Base-by-base conservation (phyloP, 768 basidiomycete genomes). In the Boletus barrowsii region DNA sequence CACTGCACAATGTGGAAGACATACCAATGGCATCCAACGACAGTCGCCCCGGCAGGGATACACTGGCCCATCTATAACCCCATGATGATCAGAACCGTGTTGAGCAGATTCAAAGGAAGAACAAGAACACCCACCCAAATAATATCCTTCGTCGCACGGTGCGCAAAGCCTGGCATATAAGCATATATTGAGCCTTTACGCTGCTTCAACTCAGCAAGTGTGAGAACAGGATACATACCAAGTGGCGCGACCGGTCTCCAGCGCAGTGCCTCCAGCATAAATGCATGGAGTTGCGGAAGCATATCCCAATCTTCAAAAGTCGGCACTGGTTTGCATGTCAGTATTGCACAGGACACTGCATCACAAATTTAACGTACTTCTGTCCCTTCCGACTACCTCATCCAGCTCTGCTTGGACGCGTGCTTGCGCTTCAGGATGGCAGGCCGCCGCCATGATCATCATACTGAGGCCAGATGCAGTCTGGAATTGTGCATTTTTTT, bases 101-200 rank as follows among this genome's bases (percentile, higher is more conserved):
- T 14, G 14, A 4, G 8, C 11, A 26, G 22, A 15, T 17, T 22
- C 9, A 26, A 10, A 24, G 13, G 10, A 46, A 10, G 17, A 26
- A 44, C n/a, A 15, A 49, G n/a, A 17, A n/a, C 14, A 5, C 48
- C 10, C 41, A 82, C 82, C 79, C 82, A 86, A 18, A 81, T 63
- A 40, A 88, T 76, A 54, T 87, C 84, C 49, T 77, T 79, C 2
- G 79, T 86, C 0, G 84, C 78, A 48, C 78, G 77, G 56, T 87
- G 86, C 0, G 81, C 72, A 47, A 85, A 82, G 0, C 84, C 84
- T 62, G 17, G 22, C 2, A 54, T 20, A 20, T 14, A 43, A 20
- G 33, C 5, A 18, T 36, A 36, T 2, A 15, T 17, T 54, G 24
- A 37, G 42, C 9, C 17, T 8, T 13, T 11, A 2, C 9, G 11